Conservation (phyloP, 768 basidiomycete species). For the Tephrocybe sp. region DNA sequence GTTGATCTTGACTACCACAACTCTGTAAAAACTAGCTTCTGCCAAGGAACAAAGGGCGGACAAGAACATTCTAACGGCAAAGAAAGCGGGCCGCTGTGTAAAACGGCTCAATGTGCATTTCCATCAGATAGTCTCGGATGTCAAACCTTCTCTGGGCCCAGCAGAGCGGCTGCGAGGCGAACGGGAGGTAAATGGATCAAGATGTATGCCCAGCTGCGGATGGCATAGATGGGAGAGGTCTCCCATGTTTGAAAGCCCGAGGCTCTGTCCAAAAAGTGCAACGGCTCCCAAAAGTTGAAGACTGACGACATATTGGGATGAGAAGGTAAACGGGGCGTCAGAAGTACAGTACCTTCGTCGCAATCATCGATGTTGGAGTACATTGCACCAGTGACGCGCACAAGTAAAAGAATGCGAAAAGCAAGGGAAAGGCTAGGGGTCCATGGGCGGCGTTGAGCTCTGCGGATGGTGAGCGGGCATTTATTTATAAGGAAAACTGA, state of each 20-base stretch:
- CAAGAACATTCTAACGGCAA: slow-evolving; percentile 80
- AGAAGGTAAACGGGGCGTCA: neutral
- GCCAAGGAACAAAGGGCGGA: slow-evolving; percentile 71
- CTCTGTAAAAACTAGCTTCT: slow-evolving; percentile 82
- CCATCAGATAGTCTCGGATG: neutral
- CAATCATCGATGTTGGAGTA: slow-evolving; percentile 95
- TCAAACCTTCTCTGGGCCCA: slow-evolving; percentile 72
- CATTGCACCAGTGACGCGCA: slow-evolving; percentile 87
- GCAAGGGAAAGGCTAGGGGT: slow-evolving; percentile 83
- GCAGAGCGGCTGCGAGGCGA: slow-evolving; percentile 48
- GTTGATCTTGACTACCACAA: slow-evolving; percentile 79
- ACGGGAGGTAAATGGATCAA: slow-evolving; percentile 74
- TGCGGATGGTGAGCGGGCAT: slow-evolving; percentile 24
- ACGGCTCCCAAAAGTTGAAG: slow-evolving; percentile 98
- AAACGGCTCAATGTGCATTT: slow-evolving; percentile 14
- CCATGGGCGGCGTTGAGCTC: slow-evolving; percentile 78
- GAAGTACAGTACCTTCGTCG: slow-evolving; percentile 74
- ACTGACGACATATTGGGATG: slow-evolving; percentile 45
- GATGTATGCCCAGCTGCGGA: slow-evolving; percentile 95
- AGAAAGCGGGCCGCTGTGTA: slow-evolving; percentile 80
- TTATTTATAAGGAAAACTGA: neutral
- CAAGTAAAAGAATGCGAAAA: slow-evolving; percentile 76
- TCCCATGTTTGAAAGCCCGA: slow-evolving; percentile 99
- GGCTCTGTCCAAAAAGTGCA: slow-evolving; percentile 87
- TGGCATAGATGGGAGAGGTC: slow-evolving; percentile 84